Evolutionary conservation across 2,329 filamentous ascomycete species (phyloP).

Genomic region (Exophiala oligosperma): DNA sequence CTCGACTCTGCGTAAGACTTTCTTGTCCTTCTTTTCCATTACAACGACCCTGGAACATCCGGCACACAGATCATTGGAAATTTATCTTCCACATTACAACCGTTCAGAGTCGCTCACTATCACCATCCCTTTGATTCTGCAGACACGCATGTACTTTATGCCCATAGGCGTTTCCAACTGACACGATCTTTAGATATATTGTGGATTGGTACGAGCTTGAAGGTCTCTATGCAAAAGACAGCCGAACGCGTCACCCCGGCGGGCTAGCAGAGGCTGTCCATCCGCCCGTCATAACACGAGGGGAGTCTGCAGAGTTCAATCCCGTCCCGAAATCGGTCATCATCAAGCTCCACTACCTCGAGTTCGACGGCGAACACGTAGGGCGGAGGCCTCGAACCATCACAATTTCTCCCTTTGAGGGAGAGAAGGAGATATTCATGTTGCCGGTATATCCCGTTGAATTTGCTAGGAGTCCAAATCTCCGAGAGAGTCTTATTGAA

Average conservation of each 20-base stretch:
- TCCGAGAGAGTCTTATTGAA: not conserved
- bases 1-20: not conserved
- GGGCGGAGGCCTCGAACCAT: not conserved
- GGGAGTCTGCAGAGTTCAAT: not conserved
- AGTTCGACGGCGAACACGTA: conserved; percentile 4
- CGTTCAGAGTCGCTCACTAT: no score
- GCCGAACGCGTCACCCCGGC: not conserved
- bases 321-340: not conserved
- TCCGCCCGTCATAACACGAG: not conserved
- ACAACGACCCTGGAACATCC: no score
- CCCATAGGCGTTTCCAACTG: no score
- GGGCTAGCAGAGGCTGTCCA: not conserved
- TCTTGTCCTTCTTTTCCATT: no score
- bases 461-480: not conserved
- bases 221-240: conserved; percentile 1
- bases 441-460: conserved; percentile 6
- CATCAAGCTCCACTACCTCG: conserved; percentile 3
- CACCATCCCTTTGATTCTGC: no score
- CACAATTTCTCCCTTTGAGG: conserved; percentile 6
- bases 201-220: conserved; percentile 12
- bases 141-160: no score
- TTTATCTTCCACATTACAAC: no score
- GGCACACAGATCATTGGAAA: no score
- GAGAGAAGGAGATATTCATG: conserved; percentile 4
- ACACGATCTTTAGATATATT: not conserved